Evolutionary conservation across 768 basidiomycete genomes (phyloP), one percentile per base, ranked within the genome.

Genomic region (Lyophyllum semitale): DNA sequence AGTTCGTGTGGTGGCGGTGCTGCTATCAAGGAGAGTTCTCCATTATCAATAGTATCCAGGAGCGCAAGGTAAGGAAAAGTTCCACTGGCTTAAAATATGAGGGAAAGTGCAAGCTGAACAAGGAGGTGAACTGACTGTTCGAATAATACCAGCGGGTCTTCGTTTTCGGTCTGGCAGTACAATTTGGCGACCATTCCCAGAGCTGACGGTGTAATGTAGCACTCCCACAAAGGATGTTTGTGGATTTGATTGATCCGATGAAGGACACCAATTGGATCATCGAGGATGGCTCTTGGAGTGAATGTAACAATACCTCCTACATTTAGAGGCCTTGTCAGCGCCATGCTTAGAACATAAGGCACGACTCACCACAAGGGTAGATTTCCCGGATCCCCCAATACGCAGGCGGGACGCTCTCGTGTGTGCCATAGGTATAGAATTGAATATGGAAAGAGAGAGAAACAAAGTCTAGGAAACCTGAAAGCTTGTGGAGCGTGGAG

Each of bases 281-380:
- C 77, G 12, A 77, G 58, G 44, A 92, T 74, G 18, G 83, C 86
- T 50, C 72, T 72, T 1, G 89, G 78, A 17, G 85, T 87, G 55
- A 92, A 88, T 1, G 89, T 89, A 2, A 85, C 77, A 57, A 92
- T 69, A 3, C 91, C 91, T 45, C 91, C 91, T 92, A 54, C 12
- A 4, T 51, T 23, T 22, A 8, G 13, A 32, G 25, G 30, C 37
- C 43, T 5, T 26, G 26, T 18, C 23, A 3, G 26, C 11, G 35
- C 37, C 13, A n/a, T n/a, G 45, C 23, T 22, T 33, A 32, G 30
- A 53, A 15, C 26, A 26, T 35, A 43, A 25, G 37, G 29, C 1
- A 25, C 15, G 12, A 67, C 79, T 47, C 63, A 89, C 90, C 90
- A 53, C 82, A 67, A 35, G 87, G 86, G 63, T 82, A 91, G 11